Evolutionary conservation across 805 yeast species (phyloP).

Genomic region (Candida khao-thaluensis): DNA sequence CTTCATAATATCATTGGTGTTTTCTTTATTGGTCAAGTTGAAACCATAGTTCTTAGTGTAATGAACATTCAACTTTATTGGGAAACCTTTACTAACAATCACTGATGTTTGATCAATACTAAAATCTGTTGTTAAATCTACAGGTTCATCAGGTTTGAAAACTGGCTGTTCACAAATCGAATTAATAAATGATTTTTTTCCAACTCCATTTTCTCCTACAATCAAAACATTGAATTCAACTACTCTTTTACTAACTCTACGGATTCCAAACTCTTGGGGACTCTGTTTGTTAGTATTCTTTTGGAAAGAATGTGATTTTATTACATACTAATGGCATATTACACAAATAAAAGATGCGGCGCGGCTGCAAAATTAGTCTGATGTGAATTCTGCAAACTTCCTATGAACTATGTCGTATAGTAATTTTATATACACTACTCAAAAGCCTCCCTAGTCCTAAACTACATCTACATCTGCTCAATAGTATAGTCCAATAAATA

Average conservation of each 20-base stretch:
- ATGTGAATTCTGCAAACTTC: not conserved
- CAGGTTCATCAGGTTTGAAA: conserved; percentile 7
- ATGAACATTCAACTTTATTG: conserved; percentile 21
- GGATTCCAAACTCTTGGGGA: conserved; percentile 9
- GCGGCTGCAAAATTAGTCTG: conserved; percentile 5
- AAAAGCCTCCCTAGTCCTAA: too few species aligned
- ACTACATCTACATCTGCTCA: conserved; percentile 55
- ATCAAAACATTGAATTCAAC: conserved; percentile 26
- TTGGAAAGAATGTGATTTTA: too few species aligned
- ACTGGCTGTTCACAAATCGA: conserved; percentile 56
- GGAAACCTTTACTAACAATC: conserved; percentile 18
- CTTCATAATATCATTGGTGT: conserved; percentile 12
- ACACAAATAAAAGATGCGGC: conserved; percentile 2
- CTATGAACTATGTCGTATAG: too few species aligned
- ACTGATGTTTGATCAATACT: conserved; percentile 1
- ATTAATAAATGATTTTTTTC: conserved; percentile 75
- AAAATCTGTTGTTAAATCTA: not conserved
- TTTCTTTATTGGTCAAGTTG: conserved; percentile 20
- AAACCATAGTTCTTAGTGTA: conserved; percentile 27
- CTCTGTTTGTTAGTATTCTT: conserved; percentile 8
- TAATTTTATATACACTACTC: too few species aligned
- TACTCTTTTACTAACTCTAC: conserved; percentile 12
- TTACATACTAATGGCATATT: conserved; percentile 10
- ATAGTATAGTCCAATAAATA: conserved; percentile 81
- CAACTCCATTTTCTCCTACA: conserved; percentile 45